Conservation (phyloP, 1,139 yeast genomes). For the Zygosaccharomyces pseudobailii region DNA sequence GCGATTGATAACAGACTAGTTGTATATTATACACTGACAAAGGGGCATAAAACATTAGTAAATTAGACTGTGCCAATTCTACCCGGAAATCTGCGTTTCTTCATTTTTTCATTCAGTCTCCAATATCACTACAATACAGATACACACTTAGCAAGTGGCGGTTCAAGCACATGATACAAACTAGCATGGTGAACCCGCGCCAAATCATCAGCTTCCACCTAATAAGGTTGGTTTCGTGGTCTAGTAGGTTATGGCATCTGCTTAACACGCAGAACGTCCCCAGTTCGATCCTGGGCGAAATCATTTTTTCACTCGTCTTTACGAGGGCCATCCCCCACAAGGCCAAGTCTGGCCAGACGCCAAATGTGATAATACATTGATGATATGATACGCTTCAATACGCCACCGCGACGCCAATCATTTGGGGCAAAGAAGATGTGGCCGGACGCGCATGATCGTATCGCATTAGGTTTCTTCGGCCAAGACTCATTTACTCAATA, state of each 20-base stretch:
- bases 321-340: background rate
- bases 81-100: too few species aligned
- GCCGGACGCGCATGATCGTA: background rate
- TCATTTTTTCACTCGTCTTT: constrained; percentile 41
- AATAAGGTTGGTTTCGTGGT: constrained; percentile 63
- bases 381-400: too few species aligned
- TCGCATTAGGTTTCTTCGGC: background rate
- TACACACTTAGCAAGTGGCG: too few species aligned
- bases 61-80: too few species aligned
- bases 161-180: too few species aligned
- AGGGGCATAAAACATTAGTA: too few species aligned
- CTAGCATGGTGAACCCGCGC: too few species aligned
- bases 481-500: background rate
- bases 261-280: constrained; percentile 99
- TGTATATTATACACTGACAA: too few species aligned
- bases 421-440: background rate
- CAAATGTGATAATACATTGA: background rate
- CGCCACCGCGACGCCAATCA: too few species aligned
- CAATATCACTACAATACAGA: too few species aligned
- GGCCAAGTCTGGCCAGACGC: background rate
- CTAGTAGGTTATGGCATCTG: constrained; percentile 99
- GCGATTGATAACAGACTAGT: too few species aligned
- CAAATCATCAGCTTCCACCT: background rate
- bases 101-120: too few species aligned
- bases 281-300: constrained; percentile 99